Base-by-base conservation (phyloP, 306 rosid genomes). In the Cicer chorassanicum region DNA sequence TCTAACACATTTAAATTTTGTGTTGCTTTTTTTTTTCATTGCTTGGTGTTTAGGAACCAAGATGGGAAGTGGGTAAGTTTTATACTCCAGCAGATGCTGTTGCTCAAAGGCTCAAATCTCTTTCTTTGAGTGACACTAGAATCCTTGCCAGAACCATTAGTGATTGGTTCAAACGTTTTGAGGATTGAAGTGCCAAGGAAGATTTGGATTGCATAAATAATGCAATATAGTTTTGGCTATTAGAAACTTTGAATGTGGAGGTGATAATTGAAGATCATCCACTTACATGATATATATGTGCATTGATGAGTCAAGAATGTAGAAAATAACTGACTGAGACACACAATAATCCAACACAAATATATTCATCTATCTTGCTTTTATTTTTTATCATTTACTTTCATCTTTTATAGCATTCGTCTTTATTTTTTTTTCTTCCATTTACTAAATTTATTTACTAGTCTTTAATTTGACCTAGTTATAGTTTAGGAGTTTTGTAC, bases 41-140 rank as follows among this genome's bases (percentile, higher is more conserved):
- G 18, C 53, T 75, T 76, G 8, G 10, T 19, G 65, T 18, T 49
- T 57, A 38, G 97, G 97, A 89, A 53, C 93, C 93, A 3, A 94
- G 86, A 84, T 94, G 99, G 99, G 84, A 90, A 88, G 98, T 83
- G 13, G 96, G 99, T 12, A 36, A 82, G 19, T 48, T 85, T 75
- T 94, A 94, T 81, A 92, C 96, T 73, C 99, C 99, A 36, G 93
- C 91, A 53, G 99, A 94, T 79, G 99, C 98, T 38, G 82, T 92
- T 76, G 99, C 96, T 65, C 98, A 89, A 84, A 75, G 82, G 46
- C 90, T 92, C 34, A 89, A 85, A 70, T 83, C 91, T 50, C 83
- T 94, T 65, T 85, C 97, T 2, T 57, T 94, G 77, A 88, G 82
- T 75, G 97, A 92, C 10, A 82, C 80, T 51, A 82, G 82, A 83